Conservation (phyloP, 768 basidiomycete genomes). For the Calocybe cyanea region DNA sequence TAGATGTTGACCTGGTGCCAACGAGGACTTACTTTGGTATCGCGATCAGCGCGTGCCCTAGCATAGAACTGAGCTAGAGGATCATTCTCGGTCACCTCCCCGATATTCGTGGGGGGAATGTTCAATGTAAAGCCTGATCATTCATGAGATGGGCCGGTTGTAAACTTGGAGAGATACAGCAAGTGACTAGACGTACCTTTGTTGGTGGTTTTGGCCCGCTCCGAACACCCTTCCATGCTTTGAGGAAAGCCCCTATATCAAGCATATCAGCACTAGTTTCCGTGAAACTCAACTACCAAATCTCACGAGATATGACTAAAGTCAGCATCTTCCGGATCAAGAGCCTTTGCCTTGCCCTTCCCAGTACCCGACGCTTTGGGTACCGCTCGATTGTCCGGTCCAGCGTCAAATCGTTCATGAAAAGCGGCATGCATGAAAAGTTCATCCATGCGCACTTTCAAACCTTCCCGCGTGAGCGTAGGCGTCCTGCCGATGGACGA, state of each 20-base stretch:
- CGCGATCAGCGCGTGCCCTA: slow-evolving; percentile 46
- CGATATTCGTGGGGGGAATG: slow-evolving; percentile 15
- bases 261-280: slow-evolving; percentile 9
- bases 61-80: slow-evolving; percentile 66
- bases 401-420: slow-evolving; percentile 42
- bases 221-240: slow-evolving; percentile 18
- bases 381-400: slow-evolving; percentile 19
- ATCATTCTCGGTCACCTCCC: slow-evolving; percentile 28
- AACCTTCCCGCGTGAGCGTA: slow-evolving; percentile 21
- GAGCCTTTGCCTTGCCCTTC: slow-evolving; percentile 16
- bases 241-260: slow-evolving; percentile 33
- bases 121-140: background rate
- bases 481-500: slow-evolving; percentile 30
- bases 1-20: no score
- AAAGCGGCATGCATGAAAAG: slow-evolving; percentile 48
- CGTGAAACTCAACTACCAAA: background rate
- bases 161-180: no score
- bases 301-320: slow-evolving; percentile 49
- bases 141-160: no score
- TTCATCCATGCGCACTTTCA: slow-evolving; percentile 29
- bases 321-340: slow-evolving; percentile 21
- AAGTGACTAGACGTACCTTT: no score
- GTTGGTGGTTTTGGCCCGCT: background rate
- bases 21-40: slow-evolving; percentile 33
- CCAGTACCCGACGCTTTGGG: no score